Evolutionary conservation across 2,329 filamentous ascomycete species (phyloP).

Genomic region (Sporothrix sp.): DNA sequence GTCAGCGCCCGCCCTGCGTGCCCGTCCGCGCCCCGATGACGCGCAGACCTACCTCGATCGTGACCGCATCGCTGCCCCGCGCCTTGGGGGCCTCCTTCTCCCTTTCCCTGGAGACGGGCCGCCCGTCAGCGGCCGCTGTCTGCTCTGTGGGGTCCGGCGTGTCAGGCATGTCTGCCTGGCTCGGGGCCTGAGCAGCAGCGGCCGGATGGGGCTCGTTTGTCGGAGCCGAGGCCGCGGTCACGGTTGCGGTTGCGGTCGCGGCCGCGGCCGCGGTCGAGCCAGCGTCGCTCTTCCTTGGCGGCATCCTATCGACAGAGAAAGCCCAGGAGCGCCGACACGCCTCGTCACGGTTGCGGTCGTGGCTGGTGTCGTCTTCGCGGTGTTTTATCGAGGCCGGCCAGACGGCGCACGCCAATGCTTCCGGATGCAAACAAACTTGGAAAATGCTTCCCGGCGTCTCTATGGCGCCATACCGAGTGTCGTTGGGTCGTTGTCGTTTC

Average conservation of each 20-base stretch:
- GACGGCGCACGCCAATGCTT: too few relatives aligned
- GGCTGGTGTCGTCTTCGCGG: neutral
- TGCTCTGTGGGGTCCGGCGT: neutral
- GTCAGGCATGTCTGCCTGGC: neutral
- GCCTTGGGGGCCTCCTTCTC: constrained; percentile 17
- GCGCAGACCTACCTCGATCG: constrained; percentile 43
- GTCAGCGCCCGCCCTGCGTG: neutral
- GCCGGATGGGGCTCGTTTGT: constrained; percentile 16
- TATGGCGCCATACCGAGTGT: too few relatives aligned
- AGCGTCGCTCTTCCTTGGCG: constrained; percentile 34
- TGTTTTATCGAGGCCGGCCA: too few relatives aligned
- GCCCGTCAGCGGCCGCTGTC: neutral
- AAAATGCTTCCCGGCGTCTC: too few relatives aligned
- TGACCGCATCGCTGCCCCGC: constrained; percentile 28
- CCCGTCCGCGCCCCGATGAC: neutral
- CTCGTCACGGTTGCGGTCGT: constrained; percentile 41
- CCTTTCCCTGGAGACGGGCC: constrained; percentile 4
- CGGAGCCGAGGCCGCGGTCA: constrained; percentile 14
- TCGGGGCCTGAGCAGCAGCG: neutral
- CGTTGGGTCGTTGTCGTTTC: too few relatives aligned
- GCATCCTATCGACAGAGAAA: too few relatives aligned
- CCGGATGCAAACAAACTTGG: too few relatives aligned
- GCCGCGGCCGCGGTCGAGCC: too few relatives aligned
- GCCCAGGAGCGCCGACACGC: too few relatives aligned
- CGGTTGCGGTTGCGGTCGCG: constrained; percentile 22